These are phyloP conservation scores for Panaeolus cyanescens DNA, from an alignment of 768 basidiomycete genomes.

Conservation along the genomic window DNA sequence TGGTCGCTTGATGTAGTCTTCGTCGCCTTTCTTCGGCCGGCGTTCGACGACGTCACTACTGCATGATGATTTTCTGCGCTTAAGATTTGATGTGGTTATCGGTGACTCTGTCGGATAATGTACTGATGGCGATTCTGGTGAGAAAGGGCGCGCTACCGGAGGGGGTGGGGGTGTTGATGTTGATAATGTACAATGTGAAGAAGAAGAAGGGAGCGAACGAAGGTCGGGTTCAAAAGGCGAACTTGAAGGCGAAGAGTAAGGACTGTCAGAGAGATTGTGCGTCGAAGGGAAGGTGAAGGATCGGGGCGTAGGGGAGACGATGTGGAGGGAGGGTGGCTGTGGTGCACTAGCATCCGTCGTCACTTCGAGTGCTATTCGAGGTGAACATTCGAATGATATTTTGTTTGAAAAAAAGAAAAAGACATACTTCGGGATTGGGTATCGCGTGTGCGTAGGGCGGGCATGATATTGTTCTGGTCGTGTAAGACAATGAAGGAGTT, in stretches of 20 bases:
- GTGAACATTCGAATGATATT: conserved; percentile 9
- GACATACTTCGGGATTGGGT: conserved; percentile 54
- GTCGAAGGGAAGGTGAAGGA: conserved; percentile 67
- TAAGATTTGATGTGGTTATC: conserved; percentile 37
- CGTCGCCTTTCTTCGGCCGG: conserved; percentile 71
- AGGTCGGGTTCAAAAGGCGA: conserved; percentile 79
- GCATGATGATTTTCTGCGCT: conserved; percentile 55
- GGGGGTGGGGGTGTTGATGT: conserved; percentile 34
- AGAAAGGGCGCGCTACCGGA: conserved; percentile 39
- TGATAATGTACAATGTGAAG: conserved; percentile 25
- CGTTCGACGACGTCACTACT: conserved; percentile 51
- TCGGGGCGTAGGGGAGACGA: conserved; percentile 73
- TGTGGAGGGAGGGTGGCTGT: conserved; percentile 53
- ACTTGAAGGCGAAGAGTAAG: conserved; percentile 64
- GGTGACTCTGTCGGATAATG: conserved; percentile 2
- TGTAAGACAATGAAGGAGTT: conserved; percentile 28
- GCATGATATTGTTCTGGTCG: conserved; percentile 58
- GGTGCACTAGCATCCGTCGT: conserved; percentile 59
- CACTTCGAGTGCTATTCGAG: conserved; percentile 69
- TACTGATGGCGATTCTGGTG: conserved; percentile 21
- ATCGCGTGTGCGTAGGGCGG: conserved; percentile 79
- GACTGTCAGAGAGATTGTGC: conserved; percentile 67
- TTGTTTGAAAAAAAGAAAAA: conserved; percentile 3
- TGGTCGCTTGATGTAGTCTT: conserved; percentile 82
- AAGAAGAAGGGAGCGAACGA: conserved; percentile 45